These are phyloP conservation scores for Periglandula ipomoeae DNA, from an alignment of 2,329 filamentous ascomycete species.

Conservation along the genomic window DNA sequence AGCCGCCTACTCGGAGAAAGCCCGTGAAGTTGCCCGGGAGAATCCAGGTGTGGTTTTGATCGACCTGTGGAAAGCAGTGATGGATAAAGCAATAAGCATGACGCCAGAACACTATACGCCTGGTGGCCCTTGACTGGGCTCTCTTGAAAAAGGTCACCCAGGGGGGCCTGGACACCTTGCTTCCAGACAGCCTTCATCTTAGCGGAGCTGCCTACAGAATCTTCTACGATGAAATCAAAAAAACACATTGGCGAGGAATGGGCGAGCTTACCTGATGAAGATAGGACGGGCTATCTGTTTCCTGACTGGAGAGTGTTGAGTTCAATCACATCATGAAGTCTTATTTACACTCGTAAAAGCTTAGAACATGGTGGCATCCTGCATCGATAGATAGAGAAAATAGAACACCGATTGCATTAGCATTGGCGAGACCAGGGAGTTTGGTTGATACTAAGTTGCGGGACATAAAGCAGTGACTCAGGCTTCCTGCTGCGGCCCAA, in stretches of 20 bases:
- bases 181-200: slow-evolving; percentile 52
- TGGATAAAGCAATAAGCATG: slow-evolving; percentile 56
- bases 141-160: slow-evolving; percentile 38
- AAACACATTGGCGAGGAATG: slow-evolving; percentile 39
- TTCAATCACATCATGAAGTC: background rate
- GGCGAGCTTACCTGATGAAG: slow-evolving; percentile 24
- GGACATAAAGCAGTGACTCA: too few species aligned
- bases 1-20: slow-evolving; percentile 48
- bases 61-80: slow-evolving; percentile 72
- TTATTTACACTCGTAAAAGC: background rate
- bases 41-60: slow-evolving; percentile 60
- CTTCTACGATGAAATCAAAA: slow-evolving; percentile 38
- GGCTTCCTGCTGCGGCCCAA: too few species aligned
- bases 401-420: too few species aligned
- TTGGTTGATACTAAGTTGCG: too few species aligned
- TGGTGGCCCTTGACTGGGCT: slow-evolving; percentile 38
- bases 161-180: slow-evolving; percentile 40
- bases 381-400: background rate
- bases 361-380: background rate
- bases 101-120: slow-evolving; percentile 47
- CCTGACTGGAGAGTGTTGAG: slow-evolving; percentile 37
- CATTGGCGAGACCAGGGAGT: background rate
- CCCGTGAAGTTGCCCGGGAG: slow-evolving; percentile 59
- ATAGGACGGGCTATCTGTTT: slow-evolving; percentile 31
- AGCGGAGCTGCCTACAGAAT: slow-evolving; percentile 43